A percentile compares a stretch with the other conserved stretches of the same genome.
phyloP scores from a whole-genome alignment of 768 basidiomycete species.

The Leccinum subgranulosum region DNA sequence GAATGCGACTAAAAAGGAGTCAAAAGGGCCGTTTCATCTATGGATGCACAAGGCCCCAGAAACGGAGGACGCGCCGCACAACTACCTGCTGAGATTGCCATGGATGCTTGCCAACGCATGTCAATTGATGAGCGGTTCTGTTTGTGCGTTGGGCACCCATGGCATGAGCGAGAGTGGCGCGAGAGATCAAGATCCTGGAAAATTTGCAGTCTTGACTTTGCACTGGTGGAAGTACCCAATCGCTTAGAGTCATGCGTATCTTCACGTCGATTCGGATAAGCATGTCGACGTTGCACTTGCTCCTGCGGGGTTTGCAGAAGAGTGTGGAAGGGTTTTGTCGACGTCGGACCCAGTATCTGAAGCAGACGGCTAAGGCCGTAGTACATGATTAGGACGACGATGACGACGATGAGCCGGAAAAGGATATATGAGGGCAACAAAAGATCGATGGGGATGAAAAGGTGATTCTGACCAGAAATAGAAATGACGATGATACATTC shows the following conservation, averaged over 20 bases:
- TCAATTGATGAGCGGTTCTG: no score
- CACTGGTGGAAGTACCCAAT: background rate
- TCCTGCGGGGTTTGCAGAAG: background rate
- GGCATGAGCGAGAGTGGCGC: constrained; percentile 27
- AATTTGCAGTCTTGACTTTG: background rate
- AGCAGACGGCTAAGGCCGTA: constrained; percentile 9
- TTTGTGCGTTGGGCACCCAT: constrained; percentile 32
- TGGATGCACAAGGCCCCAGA: no score
- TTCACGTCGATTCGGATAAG: no score
- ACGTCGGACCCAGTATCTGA: background rate
- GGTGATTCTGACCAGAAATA: background rate
- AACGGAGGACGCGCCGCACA: constrained; percentile 36
- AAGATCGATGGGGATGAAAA: background rate
- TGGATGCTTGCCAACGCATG: constrained; percentile 70
- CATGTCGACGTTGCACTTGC: background rate
- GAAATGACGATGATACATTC: background rate
- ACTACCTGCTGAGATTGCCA: constrained; percentile 60
- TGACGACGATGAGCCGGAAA: constrained; percentile 25
- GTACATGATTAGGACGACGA: constrained; percentile 62
- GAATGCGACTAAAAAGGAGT: no score
- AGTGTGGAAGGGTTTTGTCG: background rate
- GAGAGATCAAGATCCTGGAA: no score
- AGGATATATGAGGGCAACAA: background rate
- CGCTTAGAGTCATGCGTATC: background rate
- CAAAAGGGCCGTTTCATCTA: no score